phyloP scores from a whole-genome alignment of 805 yeast genomes.

The Spathaspora boniae region DNA sequence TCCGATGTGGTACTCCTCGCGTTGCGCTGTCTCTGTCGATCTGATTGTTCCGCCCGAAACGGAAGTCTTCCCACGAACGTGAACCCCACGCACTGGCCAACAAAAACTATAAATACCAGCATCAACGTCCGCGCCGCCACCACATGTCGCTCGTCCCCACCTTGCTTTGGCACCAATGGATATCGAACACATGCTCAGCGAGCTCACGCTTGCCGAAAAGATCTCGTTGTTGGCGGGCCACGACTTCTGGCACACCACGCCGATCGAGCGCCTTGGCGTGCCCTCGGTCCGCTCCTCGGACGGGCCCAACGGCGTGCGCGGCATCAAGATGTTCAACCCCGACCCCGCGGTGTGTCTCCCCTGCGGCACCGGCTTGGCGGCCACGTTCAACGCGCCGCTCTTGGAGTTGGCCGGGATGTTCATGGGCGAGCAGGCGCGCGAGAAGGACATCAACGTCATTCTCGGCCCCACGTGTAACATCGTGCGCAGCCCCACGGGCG shows the following conservation, averaged over 20 bases:
- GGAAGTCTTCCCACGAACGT: too few relatives aligned
- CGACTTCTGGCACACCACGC: constrained; percentile 51
- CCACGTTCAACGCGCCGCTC: constrained; percentile 53
- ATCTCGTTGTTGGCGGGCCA: constrained; percentile 33
- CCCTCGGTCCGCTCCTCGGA: constrained; percentile 49
- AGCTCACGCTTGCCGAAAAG: constrained; percentile 29
- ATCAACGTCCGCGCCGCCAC: too few relatives aligned
- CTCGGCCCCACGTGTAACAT: constrained; percentile 46
- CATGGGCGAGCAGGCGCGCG: constrained; percentile 52
- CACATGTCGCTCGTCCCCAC: background rate
- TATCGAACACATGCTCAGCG: constrained; percentile 25
- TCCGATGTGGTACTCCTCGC: too few relatives aligned
- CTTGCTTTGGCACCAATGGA: constrained; percentile 15
- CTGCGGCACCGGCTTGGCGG: constrained; percentile 57
- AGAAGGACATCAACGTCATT: constrained; percentile 45
- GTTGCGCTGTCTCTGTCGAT: too few relatives aligned
- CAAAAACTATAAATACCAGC: too few relatives aligned
- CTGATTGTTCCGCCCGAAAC: too few relatives aligned
- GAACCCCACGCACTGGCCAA: too few relatives aligned
- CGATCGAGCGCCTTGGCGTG: constrained; percentile 37
- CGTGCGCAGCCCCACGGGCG: constrained; percentile 59
- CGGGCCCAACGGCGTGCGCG: constrained; percentile 66
- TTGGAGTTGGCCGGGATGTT: constrained; percentile 46
- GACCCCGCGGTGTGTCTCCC: constrained; percentile 59
- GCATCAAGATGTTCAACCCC: constrained; percentile 52